Conservation (phyloP, 768 basidiomycete genomes). For the Pulveroboletus sp. region DNA sequence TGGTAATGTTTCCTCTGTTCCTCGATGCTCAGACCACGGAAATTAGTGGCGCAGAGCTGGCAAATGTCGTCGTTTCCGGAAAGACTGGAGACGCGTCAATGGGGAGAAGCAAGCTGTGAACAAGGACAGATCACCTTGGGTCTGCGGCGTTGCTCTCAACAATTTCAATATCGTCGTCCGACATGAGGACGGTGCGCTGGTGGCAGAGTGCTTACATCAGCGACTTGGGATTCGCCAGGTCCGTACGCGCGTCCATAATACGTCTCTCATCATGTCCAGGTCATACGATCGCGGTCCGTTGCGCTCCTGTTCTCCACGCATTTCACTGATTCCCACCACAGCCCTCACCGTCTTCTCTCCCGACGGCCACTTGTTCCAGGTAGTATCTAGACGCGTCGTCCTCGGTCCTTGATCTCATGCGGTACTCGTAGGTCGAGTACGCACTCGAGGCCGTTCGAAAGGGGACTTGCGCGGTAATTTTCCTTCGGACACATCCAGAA, state of each 20-base stretch:
- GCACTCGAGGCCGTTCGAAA: conserved; percentile 96
- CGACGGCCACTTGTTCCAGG: conserved; percentile 98
- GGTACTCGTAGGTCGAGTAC: conserved; percentile 82
- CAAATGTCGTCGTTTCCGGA: conserved; percentile 35
- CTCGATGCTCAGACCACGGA: conserved; percentile 35
- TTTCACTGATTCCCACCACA: conserved; percentile 30
- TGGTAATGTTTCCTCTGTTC: conserved; percentile 57
- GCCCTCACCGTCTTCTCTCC: conserved; percentile 98
- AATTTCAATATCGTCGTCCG: conserved; percentile 28
- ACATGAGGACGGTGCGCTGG: conserved; percentile 17
- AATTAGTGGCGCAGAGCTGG: conserved; percentile 45
- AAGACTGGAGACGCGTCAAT: conserved; percentile 7
- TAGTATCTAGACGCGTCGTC: conserved; percentile 36
- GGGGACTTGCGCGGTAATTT: conserved; percentile 89
- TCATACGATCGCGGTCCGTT: conserved; percentile 91
- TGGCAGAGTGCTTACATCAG: conserved; percentile 27
- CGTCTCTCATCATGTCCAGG: conserved; percentile 63
- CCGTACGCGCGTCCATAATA: conserved; percentile 49
- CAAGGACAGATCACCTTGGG: conserved; percentile 9
- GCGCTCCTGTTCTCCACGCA: not conserved
- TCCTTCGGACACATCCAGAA: not conserved
- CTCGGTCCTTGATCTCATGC: conserved; percentile 9
- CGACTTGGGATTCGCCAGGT: conserved; percentile 19
- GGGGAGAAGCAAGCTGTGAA: not conserved
- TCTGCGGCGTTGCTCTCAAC: conserved; percentile 5